Evolutionary conservation across 2,329 filamentous ascomycete species (phyloP), one percentile per base, ranked within the genome.

Genomic region (Alternaria arborescens): DNA sequence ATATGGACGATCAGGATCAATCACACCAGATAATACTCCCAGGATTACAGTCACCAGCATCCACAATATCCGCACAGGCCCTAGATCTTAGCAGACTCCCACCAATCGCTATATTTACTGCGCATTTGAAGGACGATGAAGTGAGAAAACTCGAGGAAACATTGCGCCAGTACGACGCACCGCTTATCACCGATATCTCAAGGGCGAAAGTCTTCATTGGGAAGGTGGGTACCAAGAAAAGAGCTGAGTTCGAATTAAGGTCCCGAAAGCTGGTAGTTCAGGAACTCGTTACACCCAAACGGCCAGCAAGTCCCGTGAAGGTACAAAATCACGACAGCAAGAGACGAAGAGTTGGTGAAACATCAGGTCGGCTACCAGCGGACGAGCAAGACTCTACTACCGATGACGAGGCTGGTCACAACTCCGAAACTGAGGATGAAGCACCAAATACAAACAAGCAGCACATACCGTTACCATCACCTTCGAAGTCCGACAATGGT

Each of bases 201-300:
- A 90, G 94, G 76, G 93, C 93, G 1, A 83, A 86, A 5, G 77
- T 97, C 3, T 83, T 97, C 2, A 76, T 98, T 30, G 93, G 91
- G 2, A 92, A 89, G 66, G 84, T 97, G 34, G 83, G 84, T 0
- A 89, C 87, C 56, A 89, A 87, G 65, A 85, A 88, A 69, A 86
- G 94, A 18, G 92, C 92, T 1, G 83, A 86, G 47, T 89, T 96
- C 69, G 94, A 98, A 78, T 81, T 98, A 62, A 85, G 92, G 54
- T 85, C 87, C 7, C 85, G 87, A 46, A 89, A 88, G 14, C 68
- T 97, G 3, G 75, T 79, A 41, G 88, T 88, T 0, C 82, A 86
- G 55, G 86, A 88, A 58, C 68, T 82, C 3, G 58, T 71, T 8
- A 58, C 65, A 43, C 68, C 52, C 2, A 74, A 73, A 58, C 62